Base-by-base conservation (phyloP, 2,329 filamentous ascomycete genomes). In the Raffaelea ambrosiae region DNA sequence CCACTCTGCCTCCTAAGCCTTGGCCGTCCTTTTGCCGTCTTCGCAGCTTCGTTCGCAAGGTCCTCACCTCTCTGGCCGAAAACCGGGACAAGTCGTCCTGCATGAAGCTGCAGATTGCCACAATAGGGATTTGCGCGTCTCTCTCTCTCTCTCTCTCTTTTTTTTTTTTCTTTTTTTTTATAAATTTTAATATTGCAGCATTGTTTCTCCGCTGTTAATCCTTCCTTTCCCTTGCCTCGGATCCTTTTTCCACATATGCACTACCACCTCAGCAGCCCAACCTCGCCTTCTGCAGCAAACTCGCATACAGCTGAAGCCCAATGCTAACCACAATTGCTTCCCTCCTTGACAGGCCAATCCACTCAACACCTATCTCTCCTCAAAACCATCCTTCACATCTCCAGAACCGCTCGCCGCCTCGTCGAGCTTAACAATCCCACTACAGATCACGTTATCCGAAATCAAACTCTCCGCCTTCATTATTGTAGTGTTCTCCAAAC, bases 401-500 rank as follows among this genome's bases (percentile, higher is more conserved):
- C 93, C 93, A 40, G 82, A 91, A 63, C 93, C 93, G 4, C 71
- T 98, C 51, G 93, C 93, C 43, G 93, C 93, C 41, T 83, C 88
- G 48, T 91, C 89, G 39, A 88, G 91, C 31, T 74, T 98, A 56
- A 98, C 93, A 3, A 98, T 98, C 59, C 93, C 93, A n/a, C 73
- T 98, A 40, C 91, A 95, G 62, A 96, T 98, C 57, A 97, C 93
- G 1, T 66, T 98, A 44, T 97, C 93, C 42, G 88, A 97, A 56
- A 94, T 98, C 62, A 88, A 94, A 61, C 73, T 98, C 44, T 96
- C 90, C 4, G 93, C 91, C 11, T 97, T 98, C 64, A 94, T 98
- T 57, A 96, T 98, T 50, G 68, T 98, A 44, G 93, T 98, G 52
- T 98, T 98, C 64, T 97, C 91, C 3, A 91, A 89, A 63, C 89